Evolutionary conservation across 495 filamentous ascomycete genomes (phyloP).

Genomic region (Lophium mytilinum): DNA sequence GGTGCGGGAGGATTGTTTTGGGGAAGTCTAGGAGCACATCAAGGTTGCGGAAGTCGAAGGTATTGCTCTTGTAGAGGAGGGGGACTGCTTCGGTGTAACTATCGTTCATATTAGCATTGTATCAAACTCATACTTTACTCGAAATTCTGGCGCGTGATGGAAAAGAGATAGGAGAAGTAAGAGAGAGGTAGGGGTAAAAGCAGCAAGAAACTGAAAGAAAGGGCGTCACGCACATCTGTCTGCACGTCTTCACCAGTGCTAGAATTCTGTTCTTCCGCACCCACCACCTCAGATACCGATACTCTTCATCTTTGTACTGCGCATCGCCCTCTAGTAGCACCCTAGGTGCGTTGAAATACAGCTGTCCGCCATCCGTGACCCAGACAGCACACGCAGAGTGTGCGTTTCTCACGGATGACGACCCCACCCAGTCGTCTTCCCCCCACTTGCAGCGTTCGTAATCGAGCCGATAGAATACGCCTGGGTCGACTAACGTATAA

Average conservation of each 20-base stretch:
- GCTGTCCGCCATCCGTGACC: not conserved
- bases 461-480: conserved; percentile 5
- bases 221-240: conserved; percentile 2
- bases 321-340: not conserved
- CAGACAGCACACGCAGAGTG: not conserved
- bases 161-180: no score
- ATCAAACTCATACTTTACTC: no score
- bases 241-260: conserved; percentile 4
- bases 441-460: not conserved
- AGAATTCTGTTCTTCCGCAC: conserved; percentile 1
- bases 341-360: not conserved
- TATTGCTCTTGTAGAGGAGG: conserved; percentile 4
- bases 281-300: conserved; percentile 10
- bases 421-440: not conserved
- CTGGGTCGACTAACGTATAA: not conserved
- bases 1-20: not conserved
- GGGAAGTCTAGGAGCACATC: not conserved
- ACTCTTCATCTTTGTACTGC: not conserved
- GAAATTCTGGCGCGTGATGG: no score
- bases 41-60: conserved; percentile 3
- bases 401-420: not conserved
- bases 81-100: conserved; percentile 6
- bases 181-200: not conserved
- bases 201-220: not conserved
- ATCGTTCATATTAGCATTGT: not conserved